A percentile compares a stretch with the other conserved stretches of the same genome.
Conservation (phyloP, 768 basidiomycete genomes). For the Lactarius indigo region DNA sequence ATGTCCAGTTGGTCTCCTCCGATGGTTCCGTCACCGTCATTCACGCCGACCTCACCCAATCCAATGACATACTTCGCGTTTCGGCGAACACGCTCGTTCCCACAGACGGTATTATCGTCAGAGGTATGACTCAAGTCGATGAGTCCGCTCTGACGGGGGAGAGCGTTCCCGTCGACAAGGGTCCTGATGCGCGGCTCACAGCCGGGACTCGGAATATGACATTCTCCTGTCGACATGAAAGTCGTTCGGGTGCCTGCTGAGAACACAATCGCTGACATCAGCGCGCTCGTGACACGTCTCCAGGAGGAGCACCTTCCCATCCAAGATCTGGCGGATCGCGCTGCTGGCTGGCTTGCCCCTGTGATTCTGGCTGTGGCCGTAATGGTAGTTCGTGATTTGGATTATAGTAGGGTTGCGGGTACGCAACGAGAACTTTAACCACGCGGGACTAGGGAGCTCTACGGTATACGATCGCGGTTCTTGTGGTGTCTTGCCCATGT, state of each 20-base stretch:
- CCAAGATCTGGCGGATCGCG: slow-evolving; percentile 48
- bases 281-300: slow-evolving; percentile 36
- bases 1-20: slow-evolving; percentile 33
- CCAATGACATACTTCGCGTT: slow-evolving; percentile 38
- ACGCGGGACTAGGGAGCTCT: slow-evolving; percentile 38
- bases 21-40: slow-evolving; percentile 25
- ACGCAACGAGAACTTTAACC: slow-evolving; percentile 27
- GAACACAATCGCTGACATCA: slow-evolving; percentile 40
- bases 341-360: slow-evolving; percentile 49
- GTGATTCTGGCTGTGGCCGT: slow-evolving; percentile 41
- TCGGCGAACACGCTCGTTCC: slow-evolving; percentile 35
- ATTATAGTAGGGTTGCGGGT: slow-evolving; percentile 34
- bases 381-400: slow-evolving; percentile 39
- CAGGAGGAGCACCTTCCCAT: slow-evolving; percentile 37
- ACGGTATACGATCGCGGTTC: slow-evolving; percentile 48
- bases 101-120: slow-evolving; percentile 38
- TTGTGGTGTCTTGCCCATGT: slow-evolving; percentile 55
- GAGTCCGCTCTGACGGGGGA: slow-evolving; percentile 46
- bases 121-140: slow-evolving; percentile 38
- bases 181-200: slow-evolving; percentile 33
- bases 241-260: slow-evolving; percentile 38
- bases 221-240: slow-evolving; percentile 35
- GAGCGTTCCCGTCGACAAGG: slow-evolving; percentile 37
- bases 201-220: slow-evolving; percentile 40
- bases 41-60: slow-evolving; percentile 36